Evolutionary conservation across 2,329 filamentous ascomycete species (phyloP).

Genomic region (Xylaria sp.): DNA sequence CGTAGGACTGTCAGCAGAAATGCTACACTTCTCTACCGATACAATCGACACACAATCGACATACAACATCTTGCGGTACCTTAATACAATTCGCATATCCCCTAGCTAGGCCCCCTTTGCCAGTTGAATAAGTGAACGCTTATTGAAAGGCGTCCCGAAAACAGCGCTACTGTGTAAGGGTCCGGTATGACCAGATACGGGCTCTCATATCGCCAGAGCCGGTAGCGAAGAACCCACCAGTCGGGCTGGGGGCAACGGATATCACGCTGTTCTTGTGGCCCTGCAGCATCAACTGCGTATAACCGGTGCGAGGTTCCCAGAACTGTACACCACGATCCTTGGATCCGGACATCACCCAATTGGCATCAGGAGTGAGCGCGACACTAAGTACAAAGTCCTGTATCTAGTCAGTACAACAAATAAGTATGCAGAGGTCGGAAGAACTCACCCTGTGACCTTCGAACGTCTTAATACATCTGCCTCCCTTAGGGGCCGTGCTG

Average conservation of each 20-base stretch:
- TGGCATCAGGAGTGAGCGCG: conserved; percentile 89
- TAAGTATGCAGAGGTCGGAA: neutral
- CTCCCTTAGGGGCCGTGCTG: conserved; percentile 74
- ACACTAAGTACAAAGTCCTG: conserved; percentile 97
- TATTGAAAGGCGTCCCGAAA: neutral
- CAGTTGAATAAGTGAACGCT: neutral
- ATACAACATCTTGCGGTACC: neutral
- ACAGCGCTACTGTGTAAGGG: conserved; percentile 46
- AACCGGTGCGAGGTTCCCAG: conserved; percentile 94
- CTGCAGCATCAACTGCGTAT: conserved; percentile 97
- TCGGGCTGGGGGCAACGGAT: conserved; percentile 91
- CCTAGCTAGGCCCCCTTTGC: neutral
- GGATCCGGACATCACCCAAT: conserved; percentile 96
- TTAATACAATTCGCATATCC: neutral
- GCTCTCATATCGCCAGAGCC: conserved; percentile 98
- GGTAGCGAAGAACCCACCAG: conserved; percentile 87
- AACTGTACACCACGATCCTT: conserved; percentile 98
- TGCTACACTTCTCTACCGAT: conserved; percentile 5
- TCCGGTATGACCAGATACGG: conserved; percentile 89
- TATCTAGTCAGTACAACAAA: conserved; percentile 36
- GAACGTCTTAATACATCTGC: conserved; percentile 95
- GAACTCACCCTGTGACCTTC: conserved; percentile 85
- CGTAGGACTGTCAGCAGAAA: conserved; percentile 5
- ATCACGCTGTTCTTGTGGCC: conserved; percentile 99
- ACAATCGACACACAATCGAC: neutral